These are phyloP conservation scores for Trichomonas gallinae DNA, from an alignment of 208 protist species.

Conservation along the genomic window DNA sequence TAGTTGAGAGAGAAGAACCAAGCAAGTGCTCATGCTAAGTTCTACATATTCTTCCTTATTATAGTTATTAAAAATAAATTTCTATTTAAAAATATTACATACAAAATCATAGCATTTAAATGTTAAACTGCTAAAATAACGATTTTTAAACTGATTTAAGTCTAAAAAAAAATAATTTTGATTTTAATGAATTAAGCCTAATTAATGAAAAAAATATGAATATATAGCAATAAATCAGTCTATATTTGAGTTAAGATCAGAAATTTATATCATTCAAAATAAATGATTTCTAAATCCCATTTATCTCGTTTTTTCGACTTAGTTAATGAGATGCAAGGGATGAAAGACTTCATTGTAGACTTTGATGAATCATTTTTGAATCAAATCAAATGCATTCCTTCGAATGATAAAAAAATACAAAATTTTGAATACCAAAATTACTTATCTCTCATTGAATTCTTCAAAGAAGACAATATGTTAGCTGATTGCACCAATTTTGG, in stretches of 20 bases:
- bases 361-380: not conserved
- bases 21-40: not conserved
- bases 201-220: too few relatives aligned
- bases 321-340: not conserved
- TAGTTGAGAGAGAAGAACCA: not conserved
- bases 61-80: not conserved
- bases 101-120: too few relatives aligned
- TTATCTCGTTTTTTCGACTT: not conserved
- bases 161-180: too few relatives aligned
- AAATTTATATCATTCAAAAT: too few relatives aligned
- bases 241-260: too few relatives aligned
- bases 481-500: not conserved
- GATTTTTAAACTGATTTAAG: too few relatives aligned
- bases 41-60: not conserved
- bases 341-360: not conserved
- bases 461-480: not conserved
- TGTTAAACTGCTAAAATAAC: too few relatives aligned
- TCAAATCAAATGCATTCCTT: not conserved
- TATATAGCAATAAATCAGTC: too few relatives aligned
- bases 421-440: not conserved
- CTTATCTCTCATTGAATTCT: not conserved
- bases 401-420: not conserved
- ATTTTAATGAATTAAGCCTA: too few relatives aligned
- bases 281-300: not conserved
- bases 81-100: too few relatives aligned